Evolutionary conservation across 2,329 filamentous ascomycete species (phyloP), one percentile per base, ranked within the genome.

Genomic region (Diplodia intermedia): DNA sequence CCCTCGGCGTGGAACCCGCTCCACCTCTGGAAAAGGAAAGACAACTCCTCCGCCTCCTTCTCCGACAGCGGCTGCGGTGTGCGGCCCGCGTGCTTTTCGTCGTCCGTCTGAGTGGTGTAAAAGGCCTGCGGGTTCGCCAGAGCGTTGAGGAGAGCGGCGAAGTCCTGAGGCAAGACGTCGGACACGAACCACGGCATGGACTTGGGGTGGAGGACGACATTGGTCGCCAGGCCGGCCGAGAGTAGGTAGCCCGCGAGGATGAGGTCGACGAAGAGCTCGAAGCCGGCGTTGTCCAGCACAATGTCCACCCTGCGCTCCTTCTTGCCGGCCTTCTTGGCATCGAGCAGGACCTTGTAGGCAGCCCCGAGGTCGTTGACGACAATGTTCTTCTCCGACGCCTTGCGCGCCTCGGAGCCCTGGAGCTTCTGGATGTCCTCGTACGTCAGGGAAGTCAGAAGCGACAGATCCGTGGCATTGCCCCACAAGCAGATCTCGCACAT

Each of bases 171-270:
- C 12, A 97, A 81, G 3, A 98, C 95, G 75, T 99, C 95, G 0
- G 93, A 97, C 57, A 99, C 95, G 77, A 98, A 99, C 95, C 95
- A 99, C 0, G 95, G 95, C 69, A 99, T 94, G 26, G 89, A 90
- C 82, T 99, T 99, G 63, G 95, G 94, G 75, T 97, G 94, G 11
- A 99, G 86, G 23, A 98, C 89, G 15, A 99, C 86, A 29, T 89
- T 88, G 0, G 94, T 97, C 0, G 95, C 95, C 6, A 99, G 87
- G 0, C 91, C 92, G 0, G 93, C 86, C 0, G 92, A 89, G 7
- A 99, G 85, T 15, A 99, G 85, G 77, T 97, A 99, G 0, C 94
- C 94, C 0, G 93, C 94, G 1, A 99, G 86, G 68, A 98, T 89
- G 11, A 99, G 86, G 76, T 99, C 95, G 71, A 98, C 95, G 76